Evolutionary conservation across 495 filamentous ascomycete species (phyloP).

Genomic region (Aspergillus haitiensis): DNA sequence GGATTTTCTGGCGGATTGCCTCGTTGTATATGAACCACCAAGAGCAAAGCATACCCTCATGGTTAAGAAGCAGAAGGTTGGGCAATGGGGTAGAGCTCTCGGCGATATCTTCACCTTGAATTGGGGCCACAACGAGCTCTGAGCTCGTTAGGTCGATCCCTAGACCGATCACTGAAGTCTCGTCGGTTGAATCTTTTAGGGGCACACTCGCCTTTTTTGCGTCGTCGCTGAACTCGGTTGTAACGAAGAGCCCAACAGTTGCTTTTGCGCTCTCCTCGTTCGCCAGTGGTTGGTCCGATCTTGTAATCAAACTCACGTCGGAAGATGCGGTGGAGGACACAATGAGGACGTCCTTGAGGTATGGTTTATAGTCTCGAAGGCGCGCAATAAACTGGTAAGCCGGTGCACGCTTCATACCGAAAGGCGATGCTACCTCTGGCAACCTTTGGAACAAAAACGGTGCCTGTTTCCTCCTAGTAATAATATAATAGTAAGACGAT

Average conservation of each 20-base stretch:
- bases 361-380: constrained; percentile 74
- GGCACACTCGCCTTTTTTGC: constrained; percentile 74
- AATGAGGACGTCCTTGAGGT: constrained; percentile 75
- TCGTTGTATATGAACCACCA: constrained; percentile 95
- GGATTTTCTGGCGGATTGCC: constrained; percentile 68
- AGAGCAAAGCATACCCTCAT: constrained; percentile 77
- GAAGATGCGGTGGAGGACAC: constrained; percentile 74
- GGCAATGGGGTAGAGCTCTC: constrained; percentile 82
- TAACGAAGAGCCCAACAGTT: constrained; percentile 66
- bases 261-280: constrained; percentile 58
- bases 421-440: constrained; percentile 68
- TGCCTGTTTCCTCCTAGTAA: constrained; percentile 59
- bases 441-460: constrained; percentile 71
- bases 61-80: constrained; percentile 79
- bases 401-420: constrained; percentile 60
- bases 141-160: constrained; percentile 79
- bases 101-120: constrained; percentile 70
- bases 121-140: constrained; percentile 75
- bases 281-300: constrained; percentile 65
- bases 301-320: constrained; percentile 75
- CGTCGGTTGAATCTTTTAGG: constrained; percentile 65
- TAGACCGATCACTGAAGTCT: constrained; percentile 78
- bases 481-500: constrained; percentile 69
- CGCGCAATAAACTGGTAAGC: constrained; percentile 76
- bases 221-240: constrained; percentile 73